Percentiles rank a stretch among this genome's conserved stretches.
phyloP scores from a whole-genome alignment of 129 eudicot species.

The Helianthus tuberosus region DNA sequence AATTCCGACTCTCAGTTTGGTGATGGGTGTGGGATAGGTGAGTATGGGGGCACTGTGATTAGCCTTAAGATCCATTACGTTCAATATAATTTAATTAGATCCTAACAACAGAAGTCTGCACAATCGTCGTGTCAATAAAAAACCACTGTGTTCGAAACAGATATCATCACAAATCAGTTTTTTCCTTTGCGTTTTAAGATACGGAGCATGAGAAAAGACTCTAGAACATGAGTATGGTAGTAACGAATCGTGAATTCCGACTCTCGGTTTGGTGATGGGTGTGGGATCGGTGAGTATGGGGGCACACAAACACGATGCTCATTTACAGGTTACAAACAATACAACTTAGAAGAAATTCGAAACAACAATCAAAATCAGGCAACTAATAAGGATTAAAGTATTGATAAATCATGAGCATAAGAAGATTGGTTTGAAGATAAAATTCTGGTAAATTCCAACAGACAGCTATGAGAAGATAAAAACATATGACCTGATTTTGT shows the following conservation, averaged over 20 bases:
- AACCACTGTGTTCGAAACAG: slow-evolving; percentile 38
- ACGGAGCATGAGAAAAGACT: slow-evolving; percentile 58
- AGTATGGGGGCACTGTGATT: slow-evolving; percentile 67
- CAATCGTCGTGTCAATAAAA: slow-evolving; percentile 44
- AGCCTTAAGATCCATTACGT: slow-evolving; percentile 70
- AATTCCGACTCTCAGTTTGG: slow-evolving; percentile 64
- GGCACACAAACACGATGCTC: no score
- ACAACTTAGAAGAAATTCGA: no score
- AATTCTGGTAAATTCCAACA: no score
- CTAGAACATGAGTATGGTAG: slow-evolving; percentile 61
- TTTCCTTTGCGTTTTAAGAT: slow-evolving; percentile 62
- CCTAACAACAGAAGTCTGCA: slow-evolving; percentile 8
- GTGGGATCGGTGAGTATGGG: slow-evolving; percentile 73
- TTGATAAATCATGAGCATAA: no score
- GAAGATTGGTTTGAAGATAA: no score
- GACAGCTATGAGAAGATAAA: no score
- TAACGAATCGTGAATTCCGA: slow-evolving; percentile 66
- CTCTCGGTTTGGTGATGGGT: slow-evolving; percentile 61
- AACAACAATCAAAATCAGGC: slow-evolving; percentile 36
- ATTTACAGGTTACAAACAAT: no score
- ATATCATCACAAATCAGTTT: no score
- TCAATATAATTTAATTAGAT: slow-evolving; percentile 3
- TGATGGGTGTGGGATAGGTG: slow-evolving; percentile 64
- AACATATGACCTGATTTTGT: no score
- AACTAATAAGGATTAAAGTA: no score